Conservation (phyloP, 257 asterid genomes). For the Nicotiana undulata region DNA sequence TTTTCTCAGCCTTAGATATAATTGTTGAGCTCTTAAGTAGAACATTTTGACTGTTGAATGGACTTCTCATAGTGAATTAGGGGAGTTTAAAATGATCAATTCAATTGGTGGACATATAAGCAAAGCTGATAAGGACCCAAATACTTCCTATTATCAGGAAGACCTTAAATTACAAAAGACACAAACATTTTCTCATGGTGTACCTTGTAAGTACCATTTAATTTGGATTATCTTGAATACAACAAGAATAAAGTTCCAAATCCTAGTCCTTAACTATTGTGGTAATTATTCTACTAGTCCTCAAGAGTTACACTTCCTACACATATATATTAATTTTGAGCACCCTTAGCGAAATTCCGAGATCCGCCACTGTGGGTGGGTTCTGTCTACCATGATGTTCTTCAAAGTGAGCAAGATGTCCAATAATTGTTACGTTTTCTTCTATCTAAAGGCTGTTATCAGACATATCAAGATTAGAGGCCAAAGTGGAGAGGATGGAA, state of each 20-base stretch:
- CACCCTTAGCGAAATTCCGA: no score
- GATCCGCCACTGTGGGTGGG: no score
- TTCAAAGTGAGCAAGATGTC: neutral
- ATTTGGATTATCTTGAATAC: neutral
- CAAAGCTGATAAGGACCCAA: neutral
- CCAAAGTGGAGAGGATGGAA: conserved; percentile 96
- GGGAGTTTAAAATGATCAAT: neutral
- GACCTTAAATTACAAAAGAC: neutral
- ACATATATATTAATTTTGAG: no score
- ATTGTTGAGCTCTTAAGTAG: neutral
- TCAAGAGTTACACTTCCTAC: no score
- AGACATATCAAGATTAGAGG: conserved; percentile 91
- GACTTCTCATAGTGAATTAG: neutral
- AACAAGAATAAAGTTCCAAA: neutral
- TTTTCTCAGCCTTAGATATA: neutral
- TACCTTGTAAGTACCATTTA: neutral
- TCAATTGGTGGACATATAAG: neutral
- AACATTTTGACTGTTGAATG: neutral
- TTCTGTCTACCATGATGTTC: neutral
- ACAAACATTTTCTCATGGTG: neutral
- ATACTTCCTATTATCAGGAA: neutral
- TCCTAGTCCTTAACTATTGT: neutral
- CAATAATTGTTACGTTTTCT: neutral
- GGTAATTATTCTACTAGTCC: neutral
- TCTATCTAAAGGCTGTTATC: conserved; percentile 59